These are phyloP conservation scores for Telfairia occidentalis DNA, from an alignment of 331 rosid species.

Conservation along the genomic window DNA sequence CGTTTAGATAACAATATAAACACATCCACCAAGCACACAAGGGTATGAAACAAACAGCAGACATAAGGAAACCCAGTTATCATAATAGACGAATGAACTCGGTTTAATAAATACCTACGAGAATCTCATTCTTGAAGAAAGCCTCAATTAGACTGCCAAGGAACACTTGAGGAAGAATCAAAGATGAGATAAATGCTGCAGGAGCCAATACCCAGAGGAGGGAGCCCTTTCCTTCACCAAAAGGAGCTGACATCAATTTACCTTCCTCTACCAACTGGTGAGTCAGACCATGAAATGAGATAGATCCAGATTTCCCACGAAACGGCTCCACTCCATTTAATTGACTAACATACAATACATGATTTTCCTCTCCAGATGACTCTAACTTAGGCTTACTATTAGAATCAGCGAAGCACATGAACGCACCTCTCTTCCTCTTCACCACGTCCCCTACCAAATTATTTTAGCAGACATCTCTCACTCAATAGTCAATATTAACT, in stretches of 20 bases:
- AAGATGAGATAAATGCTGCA: constrained; percentile 40
- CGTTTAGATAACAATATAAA: background rate
- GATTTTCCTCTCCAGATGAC: constrained; percentile 21
- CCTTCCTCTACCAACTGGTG: constrained; percentile 58
- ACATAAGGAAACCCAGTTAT: background rate
- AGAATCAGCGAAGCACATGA: constrained; percentile 35
- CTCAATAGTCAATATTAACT: background rate
- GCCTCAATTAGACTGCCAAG: constrained; percentile 35
- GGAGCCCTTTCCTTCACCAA: constrained; percentile 50
- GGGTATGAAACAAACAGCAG: background rate
- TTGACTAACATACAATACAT: constrained; percentile 18
- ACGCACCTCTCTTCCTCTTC: constrained; percentile 30
- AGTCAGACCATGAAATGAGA: constrained; percentile 72
- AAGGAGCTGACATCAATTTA: constrained; percentile 62
- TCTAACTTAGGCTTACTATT: constrained; percentile 35
- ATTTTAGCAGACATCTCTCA: background rate
- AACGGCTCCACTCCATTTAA: constrained; percentile 48
- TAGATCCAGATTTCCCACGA: constrained; percentile 78
- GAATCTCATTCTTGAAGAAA: constrained; percentile 35
- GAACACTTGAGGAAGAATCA: constrained; percentile 66
- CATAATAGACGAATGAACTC: background rate
- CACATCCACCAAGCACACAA: background rate
- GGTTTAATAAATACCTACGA: constrained; percentile 53
- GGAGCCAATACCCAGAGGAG: constrained; percentile 67
- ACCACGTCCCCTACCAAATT: background rate